Conservation (phyloP, 352 stramenopile genomes). For the Phytophthora idaei region DNA sequence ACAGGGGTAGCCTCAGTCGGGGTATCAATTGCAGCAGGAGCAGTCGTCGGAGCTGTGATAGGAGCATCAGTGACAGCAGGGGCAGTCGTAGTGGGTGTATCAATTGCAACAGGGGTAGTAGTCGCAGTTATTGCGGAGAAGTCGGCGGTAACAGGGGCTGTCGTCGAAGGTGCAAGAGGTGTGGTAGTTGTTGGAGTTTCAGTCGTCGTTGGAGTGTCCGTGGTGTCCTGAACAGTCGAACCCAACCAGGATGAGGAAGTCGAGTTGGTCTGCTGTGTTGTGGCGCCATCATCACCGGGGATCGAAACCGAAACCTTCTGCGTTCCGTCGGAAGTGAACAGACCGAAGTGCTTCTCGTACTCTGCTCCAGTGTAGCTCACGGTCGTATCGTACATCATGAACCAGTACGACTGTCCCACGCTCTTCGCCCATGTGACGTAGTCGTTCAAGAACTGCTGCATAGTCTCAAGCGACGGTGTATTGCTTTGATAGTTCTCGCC, state of each 20-base stretch:
- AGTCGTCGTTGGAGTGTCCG: constrained; percentile 1
- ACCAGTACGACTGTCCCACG: constrained; percentile 52
- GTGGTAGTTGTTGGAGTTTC: neutral
- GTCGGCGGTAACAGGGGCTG: neutral
- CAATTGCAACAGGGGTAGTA: neutral
- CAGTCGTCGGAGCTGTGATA: neutral
- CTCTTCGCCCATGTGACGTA: constrained; percentile 44
- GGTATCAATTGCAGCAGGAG: constrained; percentile 13
- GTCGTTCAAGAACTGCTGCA: constrained; percentile 53
- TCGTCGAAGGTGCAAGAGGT: neutral
- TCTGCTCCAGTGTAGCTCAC: constrained; percentile 45
- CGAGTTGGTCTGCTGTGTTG: constrained; percentile 15
- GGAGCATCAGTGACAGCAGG: neutral
- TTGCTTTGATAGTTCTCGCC: constrained; percentile 44
- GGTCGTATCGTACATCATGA: constrained; percentile 75
- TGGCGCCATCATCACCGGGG: constrained; percentile 13
- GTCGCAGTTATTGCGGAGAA: neutral
- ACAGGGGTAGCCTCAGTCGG: constrained; percentile 8
- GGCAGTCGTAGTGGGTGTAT: constrained; percentile 6
- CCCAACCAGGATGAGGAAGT: constrained; percentile 7
- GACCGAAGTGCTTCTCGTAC: constrained; percentile 69
- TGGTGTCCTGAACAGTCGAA: constrained; percentile 17
- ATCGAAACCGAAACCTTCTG: constrained; percentile 52
- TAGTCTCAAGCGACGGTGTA: constrained; percentile 41
- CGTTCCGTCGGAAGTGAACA: constrained; percentile 42